phyloP scores from a whole-genome alignment of 2,329 filamentous ascomycete species.

The Fusarium robinianum region DNA sequence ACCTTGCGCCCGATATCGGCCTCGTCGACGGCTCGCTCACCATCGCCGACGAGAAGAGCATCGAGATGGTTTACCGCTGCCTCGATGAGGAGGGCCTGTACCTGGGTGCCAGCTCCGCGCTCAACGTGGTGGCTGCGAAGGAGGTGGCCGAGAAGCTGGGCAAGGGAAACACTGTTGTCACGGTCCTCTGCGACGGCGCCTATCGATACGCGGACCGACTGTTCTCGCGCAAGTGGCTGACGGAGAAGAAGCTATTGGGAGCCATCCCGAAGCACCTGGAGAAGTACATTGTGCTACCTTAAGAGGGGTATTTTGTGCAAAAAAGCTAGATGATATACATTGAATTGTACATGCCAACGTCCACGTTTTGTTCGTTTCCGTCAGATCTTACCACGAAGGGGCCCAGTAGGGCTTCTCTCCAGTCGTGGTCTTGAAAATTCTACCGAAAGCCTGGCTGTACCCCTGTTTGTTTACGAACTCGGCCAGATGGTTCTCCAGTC shows the following conservation, averaged over 20 bases:
- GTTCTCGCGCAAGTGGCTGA: slow-evolving; percentile 90
- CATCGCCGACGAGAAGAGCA: slow-evolving; percentile 90
- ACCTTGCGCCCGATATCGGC: slow-evolving; percentile 81
- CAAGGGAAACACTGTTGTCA: slow-evolving; percentile 87
- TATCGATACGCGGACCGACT: slow-evolving; percentile 94
- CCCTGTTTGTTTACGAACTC: slow-evolving; percentile 32
- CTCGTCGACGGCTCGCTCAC: slow-evolving; percentile 82
- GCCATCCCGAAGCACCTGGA: slow-evolving; percentile 83
- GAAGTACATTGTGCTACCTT: slow-evolving; percentile 94
- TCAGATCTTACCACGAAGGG: no score
- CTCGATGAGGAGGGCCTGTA: slow-evolving; percentile 96
- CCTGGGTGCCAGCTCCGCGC: slow-evolving; percentile 86
- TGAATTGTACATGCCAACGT: slow-evolving; percentile 28
- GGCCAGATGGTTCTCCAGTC: slow-evolving; percentile 45
- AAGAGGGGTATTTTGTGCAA: slow-evolving; percentile 38
- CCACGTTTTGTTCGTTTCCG: slow-evolving; percentile 9
- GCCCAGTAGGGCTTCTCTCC: slow-evolving; percentile 39
- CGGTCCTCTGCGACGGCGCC: slow-evolving; percentile 93
- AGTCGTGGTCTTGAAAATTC: slow-evolving; percentile 35
- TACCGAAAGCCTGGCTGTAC: slow-evolving; percentile 26
- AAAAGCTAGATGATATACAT: slow-evolving; percentile 37
- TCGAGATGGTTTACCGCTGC: slow-evolving; percentile 97
- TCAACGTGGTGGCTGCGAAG: slow-evolving; percentile 95
- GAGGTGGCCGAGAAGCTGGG: slow-evolving; percentile 91
- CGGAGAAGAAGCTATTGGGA: slow-evolving; percentile 78